Evolutionary conservation across 345 rosid species (phyloP).

Genomic region (Eucalyptus sideroxylon): DNA sequence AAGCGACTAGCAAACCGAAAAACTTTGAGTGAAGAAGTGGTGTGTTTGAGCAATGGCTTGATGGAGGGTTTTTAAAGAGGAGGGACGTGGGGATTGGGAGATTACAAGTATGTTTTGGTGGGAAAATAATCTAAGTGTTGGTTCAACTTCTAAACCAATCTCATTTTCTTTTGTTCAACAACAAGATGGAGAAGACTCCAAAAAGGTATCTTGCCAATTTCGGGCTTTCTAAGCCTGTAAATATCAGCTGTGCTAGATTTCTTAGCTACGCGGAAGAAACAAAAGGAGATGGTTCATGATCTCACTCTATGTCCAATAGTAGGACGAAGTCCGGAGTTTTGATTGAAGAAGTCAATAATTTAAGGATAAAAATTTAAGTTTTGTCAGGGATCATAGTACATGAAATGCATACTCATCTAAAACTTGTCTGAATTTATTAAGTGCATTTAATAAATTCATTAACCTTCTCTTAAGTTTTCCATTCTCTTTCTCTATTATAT

Average conservation of each 20-base stretch:
- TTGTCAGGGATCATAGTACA: not conserved
- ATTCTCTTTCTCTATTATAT: not conserved
- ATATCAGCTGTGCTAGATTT: not conserved
- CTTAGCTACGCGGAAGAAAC: not conserved
- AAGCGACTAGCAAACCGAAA: not conserved
- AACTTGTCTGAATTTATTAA: not conserved
- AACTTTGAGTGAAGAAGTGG: not conserved
- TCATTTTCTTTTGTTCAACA: not conserved
- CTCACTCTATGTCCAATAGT: not conserved
- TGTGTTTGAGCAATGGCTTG: not conserved
- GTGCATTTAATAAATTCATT: not conserved
- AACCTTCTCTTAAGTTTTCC: not conserved
- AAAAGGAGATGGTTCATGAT: not conserved
- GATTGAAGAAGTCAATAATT: not conserved
- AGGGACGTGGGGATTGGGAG: not conserved
- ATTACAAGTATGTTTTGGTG: not conserved
- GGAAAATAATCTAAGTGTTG: not conserved
- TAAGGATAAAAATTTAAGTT: not conserved
- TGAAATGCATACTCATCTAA: not conserved
- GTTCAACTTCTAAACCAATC: not conserved
- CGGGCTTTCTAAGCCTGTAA: not conserved
- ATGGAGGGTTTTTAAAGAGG: not conserved
- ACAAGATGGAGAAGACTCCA: not conserved
- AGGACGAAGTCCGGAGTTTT: not conserved
- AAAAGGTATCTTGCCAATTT: not conserved